Evolutionary conservation across 441 rosid species (phyloP), one percentile per base, ranked within the genome.

Genomic region (Omphalea diandra): DNA sequence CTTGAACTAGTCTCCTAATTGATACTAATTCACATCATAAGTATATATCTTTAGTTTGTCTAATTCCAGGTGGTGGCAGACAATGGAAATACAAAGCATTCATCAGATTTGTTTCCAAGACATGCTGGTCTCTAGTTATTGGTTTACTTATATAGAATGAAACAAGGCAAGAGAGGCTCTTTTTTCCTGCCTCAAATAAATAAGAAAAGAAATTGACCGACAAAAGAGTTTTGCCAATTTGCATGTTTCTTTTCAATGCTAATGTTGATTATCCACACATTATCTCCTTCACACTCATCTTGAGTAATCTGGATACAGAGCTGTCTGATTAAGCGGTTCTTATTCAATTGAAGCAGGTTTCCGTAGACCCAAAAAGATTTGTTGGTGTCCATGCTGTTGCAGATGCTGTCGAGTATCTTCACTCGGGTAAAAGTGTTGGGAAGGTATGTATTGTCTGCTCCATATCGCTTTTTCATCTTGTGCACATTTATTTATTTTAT

Each of bases 391-490:
- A 79, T 60, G 66, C 92, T 38, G 97, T 87, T 40, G 82, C 90
- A 58, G 98, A 95, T 83, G 98, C 99, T 47, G 98, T 93, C 41
- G 99, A 95, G 85, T 73, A 95, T 85, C 94, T 95, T 36, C 97
- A 93, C 74, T 90, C 97, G 3, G 99, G 98, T 73, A 90, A 80
- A 91, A 96, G 99, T 70, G 85, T 88, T 46, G 99, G 99, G 74
- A 95, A 95, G 95, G 98, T 91, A 73, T 67, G 65, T 67, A 67
- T 15, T 47, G 20, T 15, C 7, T 40, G 46, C 20, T 1, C 57
- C 24, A 4, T 33, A 27, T 20, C 24, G 18, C 17, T 15, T 65
- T 38, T 53, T 67, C 22, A 11, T 26, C 56, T 56, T 44, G 12
- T 31, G 0, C 7, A 24, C 46, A 26, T 40, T 12, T 35, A 9